These are phyloP conservation scores for Daldinia vernicosa DNA, from an alignment of 495 filamentous ascomycete genomes.

Conservation along the genomic window DNA sequence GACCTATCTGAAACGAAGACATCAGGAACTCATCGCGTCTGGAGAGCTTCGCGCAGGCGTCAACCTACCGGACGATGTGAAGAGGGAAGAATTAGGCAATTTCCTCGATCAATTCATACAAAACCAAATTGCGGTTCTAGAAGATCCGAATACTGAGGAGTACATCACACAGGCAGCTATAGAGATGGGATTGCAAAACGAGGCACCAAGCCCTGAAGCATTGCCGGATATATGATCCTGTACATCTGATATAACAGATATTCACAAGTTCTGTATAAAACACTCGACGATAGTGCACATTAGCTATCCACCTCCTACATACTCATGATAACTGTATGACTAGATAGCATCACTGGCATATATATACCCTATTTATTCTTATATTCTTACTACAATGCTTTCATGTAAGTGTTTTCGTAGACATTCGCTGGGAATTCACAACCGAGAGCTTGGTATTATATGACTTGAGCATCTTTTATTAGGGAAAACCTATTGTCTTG, in stretches of 20 bases:
- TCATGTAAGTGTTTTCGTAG: background rate
- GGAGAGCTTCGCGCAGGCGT: conserved; percentile 21
- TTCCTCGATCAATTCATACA: conserved; percentile 39
- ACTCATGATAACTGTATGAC: background rate
- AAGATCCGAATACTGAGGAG: conserved; percentile 50
- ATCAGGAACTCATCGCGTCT: conserved; percentile 30
- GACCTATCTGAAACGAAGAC: conserved; percentile 31
- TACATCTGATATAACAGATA: background rate
- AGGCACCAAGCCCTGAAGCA: conserved; percentile 1
- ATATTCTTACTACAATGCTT: background rate
- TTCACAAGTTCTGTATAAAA: background rate
- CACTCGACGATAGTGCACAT: background rate
- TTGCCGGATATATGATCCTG: background rate
- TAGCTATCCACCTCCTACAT: background rate
- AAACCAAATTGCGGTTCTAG: conserved; percentile 42
- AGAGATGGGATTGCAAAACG: conserved; percentile 63
- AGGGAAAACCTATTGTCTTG: too few relatives aligned
- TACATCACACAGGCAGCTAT: conserved; percentile 56
- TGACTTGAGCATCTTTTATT: too few relatives aligned
- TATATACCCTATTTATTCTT: conserved; percentile 22
- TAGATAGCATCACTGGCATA: background rate
- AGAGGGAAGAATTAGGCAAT: conserved; percentile 39
- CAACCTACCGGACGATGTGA: conserved; percentile 27
- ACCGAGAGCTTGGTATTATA: background rate
- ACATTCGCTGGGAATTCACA: background rate